Evolutionary conservation across 495 filamentous ascomycete genomes (phyloP).

Genomic region (Cercophora sp.): DNA sequence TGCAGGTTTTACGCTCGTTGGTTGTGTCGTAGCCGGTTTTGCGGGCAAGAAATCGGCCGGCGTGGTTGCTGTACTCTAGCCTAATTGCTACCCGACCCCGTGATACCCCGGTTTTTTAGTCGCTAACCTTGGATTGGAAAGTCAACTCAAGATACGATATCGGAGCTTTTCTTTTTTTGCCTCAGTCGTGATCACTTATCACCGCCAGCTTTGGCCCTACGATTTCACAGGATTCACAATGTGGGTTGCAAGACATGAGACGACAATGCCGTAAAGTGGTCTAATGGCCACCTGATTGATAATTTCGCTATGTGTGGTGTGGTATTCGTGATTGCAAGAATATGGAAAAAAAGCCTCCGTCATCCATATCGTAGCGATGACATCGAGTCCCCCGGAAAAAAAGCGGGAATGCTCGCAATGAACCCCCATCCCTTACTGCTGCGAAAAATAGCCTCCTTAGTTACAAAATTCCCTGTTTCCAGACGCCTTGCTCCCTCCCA

Average conservation of each 20-base stretch:
- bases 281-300: too few species aligned
- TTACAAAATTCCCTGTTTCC: background rate
- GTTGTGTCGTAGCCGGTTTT: too few species aligned
- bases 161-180: too few species aligned
- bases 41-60: too few species aligned
- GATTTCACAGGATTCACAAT: too few species aligned
- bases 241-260: too few species aligned
- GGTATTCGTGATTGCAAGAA: background rate
- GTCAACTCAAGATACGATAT: conserved; percentile 11
- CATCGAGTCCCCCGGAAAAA: background rate
- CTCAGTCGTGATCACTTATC: too few species aligned
- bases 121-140: background rate
- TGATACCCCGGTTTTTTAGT: background rate
- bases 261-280: too few species aligned
- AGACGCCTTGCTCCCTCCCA: conserved; percentile 4
- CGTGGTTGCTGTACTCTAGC: too few species aligned
- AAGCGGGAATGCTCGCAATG: conserved; percentile 1
- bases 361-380: background rate
- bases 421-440: background rate
- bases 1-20: too few species aligned
- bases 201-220: too few species aligned
- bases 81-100: conserved; percentile 1
- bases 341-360: background rate
- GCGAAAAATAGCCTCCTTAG: background rate
- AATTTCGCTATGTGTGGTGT: too few species aligned